A percentile compares a stretch with the other conserved stretches of the same genome.
Conservation (phyloP, 805 yeast genomes). For the Ogataea degrootiae region DNA sequence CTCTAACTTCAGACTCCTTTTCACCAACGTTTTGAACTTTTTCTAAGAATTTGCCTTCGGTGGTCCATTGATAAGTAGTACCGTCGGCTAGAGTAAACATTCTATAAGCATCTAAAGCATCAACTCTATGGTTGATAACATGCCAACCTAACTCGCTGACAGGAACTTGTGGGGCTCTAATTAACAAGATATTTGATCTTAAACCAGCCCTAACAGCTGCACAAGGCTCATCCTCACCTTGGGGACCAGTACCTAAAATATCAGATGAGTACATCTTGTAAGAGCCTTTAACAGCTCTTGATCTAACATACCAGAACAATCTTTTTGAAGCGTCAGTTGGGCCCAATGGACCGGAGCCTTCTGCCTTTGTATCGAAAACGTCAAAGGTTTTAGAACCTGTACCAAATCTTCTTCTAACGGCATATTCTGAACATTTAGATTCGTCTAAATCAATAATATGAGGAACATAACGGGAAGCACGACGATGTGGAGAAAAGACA, state of each 20-base stretch:
- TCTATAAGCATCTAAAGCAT: constrained; percentile 56
- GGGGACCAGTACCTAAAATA: constrained; percentile 37
- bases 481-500: constrained; percentile 51
- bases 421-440: constrained; percentile 34
- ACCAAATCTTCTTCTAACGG: constrained; percentile 53
- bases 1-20: constrained; percentile 59
- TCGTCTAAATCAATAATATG: constrained; percentile 41
- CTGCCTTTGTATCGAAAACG: constrained; percentile 44
- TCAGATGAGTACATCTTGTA: constrained; percentile 49
- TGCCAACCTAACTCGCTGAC: constrained; percentile 63
- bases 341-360: constrained; percentile 34
- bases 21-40: constrained; percentile 56
- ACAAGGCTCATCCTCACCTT: constrained; percentile 52
- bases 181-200: constrained; percentile 52
- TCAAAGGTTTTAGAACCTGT: constrained; percentile 55
- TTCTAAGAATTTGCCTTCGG: constrained; percentile 53
- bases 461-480: constrained; percentile 53
- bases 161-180: constrained; percentile 45
- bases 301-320: constrained; percentile 50
- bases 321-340: constrained; percentile 39
- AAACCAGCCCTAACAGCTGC: constrained; percentile 58
- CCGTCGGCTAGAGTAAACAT: constrained; percentile 60
- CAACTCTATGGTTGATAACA: constrained; percentile 53
- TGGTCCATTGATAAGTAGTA: constrained; percentile 60
- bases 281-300: constrained; percentile 66